Evolutionary conservation across 768 basidiomycete genomes (phyloP).

Genomic region (Kwoniella botswanensis): DNA sequence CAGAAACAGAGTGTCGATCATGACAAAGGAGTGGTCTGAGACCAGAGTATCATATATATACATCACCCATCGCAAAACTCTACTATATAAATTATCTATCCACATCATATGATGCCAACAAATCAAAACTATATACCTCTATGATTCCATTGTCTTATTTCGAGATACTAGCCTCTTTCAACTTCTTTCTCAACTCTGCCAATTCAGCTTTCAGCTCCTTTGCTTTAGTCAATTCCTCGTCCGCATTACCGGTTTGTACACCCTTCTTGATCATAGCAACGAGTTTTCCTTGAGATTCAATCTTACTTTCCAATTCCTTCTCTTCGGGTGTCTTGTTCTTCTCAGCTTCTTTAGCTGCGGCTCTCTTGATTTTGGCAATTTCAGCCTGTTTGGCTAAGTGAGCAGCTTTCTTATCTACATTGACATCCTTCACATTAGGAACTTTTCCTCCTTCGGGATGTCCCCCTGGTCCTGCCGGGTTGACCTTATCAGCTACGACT

Average conservation of each 20-base stretch:
- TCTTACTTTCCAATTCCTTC: conserved; percentile 72
- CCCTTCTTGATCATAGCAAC: conserved; percentile 71
- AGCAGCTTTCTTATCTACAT: conserved; percentile 50
- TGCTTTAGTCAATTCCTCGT: conserved; percentile 38
- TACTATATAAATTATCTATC: conserved; percentile 9
- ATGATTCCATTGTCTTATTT: background rate
- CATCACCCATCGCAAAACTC: background rate
- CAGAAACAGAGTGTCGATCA: background rate
- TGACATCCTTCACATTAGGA: conserved; percentile 56
- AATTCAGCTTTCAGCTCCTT: conserved; percentile 48
- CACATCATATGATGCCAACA: background rate
- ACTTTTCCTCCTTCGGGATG: conserved; percentile 58
- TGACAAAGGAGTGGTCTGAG: background rate
- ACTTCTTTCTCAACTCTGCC: conserved; percentile 48
- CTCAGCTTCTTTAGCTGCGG: conserved; percentile 57
- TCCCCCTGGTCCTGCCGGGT: conserved; percentile 57
- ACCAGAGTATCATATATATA: background rate
- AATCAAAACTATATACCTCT: background rate
- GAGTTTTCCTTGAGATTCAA: conserved; percentile 74
- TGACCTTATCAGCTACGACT: conserved; percentile 42
- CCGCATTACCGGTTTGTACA: conserved; percentile 58
- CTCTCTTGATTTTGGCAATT: conserved; percentile 61
- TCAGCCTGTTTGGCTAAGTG: conserved; percentile 60
- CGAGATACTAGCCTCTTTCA: conserved; percentile 39
- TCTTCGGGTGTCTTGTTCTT: conserved; percentile 71